Percentiles rank a stretch among this genome's conserved stretches.
These are phyloP conservation scores for Rhodotorula sp. DNA, from an alignment of 1,284 basidiomycete species.

Conservation along the genomic window DNA sequence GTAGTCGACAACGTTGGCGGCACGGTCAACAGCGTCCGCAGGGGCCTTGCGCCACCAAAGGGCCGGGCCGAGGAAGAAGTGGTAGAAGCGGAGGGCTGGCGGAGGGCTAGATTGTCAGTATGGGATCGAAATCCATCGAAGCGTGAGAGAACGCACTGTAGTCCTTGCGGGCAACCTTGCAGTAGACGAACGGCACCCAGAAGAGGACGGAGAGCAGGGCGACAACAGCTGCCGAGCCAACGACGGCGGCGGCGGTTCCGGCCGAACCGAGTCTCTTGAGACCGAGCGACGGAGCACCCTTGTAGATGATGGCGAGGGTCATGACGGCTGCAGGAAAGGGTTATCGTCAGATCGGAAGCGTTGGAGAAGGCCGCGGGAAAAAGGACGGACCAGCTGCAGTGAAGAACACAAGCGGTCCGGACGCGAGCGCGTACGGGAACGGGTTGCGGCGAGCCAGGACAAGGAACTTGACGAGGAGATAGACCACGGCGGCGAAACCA, in stretches of 20 bases:
- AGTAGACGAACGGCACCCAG: constrained; percentile 55
- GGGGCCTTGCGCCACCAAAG: constrained; percentile 53
- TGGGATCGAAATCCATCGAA: no score
- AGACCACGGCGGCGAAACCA: constrained; percentile 53
- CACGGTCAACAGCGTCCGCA: constrained; percentile 40
- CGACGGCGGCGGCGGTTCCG: constrained; percentile 51
- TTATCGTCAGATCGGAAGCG: no score
- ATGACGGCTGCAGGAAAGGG: no score
- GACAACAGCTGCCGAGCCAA: constrained; percentile 52
- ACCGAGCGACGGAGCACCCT: constrained; percentile 53
- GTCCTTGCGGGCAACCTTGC: constrained; percentile 54
- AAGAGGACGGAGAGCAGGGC: constrained; percentile 52
- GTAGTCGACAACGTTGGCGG: constrained; percentile 52
- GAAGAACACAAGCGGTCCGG: constrained; percentile 54
- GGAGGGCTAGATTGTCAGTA: no score
- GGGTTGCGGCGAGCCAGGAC: constrained; percentile 51
- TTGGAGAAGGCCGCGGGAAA: no score
- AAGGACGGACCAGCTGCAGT: constrained; percentile 20
- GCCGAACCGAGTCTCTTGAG: constrained; percentile 50
- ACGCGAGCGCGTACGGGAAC: constrained; percentile 47
- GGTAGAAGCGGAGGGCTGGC: constrained; percentile 46
- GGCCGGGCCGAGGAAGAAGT: constrained; percentile 55
- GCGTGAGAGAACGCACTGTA: no score
- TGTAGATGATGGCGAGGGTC: constrained; percentile 47
- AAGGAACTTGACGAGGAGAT: constrained; percentile 51